Evolutionary conservation across 495 filamentous ascomycete species (phyloP).

Genomic region (Aspergillus funiculosus): DNA sequence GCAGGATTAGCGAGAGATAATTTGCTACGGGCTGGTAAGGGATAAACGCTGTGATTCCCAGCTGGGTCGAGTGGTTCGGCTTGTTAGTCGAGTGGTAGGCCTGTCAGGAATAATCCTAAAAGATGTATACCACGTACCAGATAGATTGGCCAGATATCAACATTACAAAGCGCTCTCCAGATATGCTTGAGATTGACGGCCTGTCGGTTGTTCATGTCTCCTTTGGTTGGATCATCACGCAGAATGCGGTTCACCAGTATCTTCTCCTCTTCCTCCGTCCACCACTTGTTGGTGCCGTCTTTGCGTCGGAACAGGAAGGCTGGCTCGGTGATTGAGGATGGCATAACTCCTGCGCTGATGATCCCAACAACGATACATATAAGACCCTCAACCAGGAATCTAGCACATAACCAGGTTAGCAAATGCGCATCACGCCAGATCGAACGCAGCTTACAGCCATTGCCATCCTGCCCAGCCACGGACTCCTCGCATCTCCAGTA

Average conservation of each 20-base stretch:
- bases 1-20: conserved; percentile 45
- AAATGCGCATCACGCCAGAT: conserved; percentile 13
- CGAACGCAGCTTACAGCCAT: conserved; percentile 40
- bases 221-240: conserved; percentile 67
- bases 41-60: conserved; percentile 22
- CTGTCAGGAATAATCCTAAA: background rate
- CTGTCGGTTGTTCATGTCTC: conserved; percentile 58
- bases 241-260: background rate
- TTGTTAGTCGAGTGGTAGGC: background rate
- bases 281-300: conserved; percentile 9
- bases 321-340: conserved; percentile 1
- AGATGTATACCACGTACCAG: background rate
- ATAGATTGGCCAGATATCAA: conserved; percentile 51
- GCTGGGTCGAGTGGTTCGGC: background rate
- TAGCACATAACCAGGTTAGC: background rate
- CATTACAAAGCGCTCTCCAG: conserved; percentile 46
- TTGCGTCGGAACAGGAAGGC: conserved; percentile 9
- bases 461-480: conserved; percentile 45
- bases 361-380: conserved; percentile 7
- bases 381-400: conserved; percentile 9
- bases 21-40: conserved; percentile 36
- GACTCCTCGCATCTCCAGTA: conserved; percentile 48
- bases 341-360: conserved; percentile 6
- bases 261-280: conserved; percentile 1
- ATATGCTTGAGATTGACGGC: conserved; percentile 42